Conservation (phyloP, 306 rosid species). For the Calophaca sinica region DNA sequence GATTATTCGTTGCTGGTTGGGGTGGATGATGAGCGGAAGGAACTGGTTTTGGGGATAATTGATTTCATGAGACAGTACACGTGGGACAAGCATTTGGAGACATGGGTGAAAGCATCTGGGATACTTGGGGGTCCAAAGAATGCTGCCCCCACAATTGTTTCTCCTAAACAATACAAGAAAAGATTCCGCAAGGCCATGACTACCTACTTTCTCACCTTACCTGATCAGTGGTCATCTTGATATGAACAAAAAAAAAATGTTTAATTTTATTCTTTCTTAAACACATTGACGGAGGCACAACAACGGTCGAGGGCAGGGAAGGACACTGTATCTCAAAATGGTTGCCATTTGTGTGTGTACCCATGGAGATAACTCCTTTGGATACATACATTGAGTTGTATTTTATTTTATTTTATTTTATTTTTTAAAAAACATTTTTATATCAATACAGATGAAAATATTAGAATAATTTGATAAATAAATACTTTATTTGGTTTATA, state of each 20-base stretch:
- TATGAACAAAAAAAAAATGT: too few relatives aligned
- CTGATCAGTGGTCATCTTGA: conserved; percentile 82
- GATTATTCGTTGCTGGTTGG: conserved; percentile 97
- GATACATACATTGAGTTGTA: neutral
- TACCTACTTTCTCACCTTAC: conserved; percentile 88
- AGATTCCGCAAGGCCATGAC: conserved; percentile 98
- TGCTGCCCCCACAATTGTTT: conserved; percentile 88
- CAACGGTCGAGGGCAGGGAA: too few relatives aligned
- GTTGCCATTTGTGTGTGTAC: conserved; percentile 4
- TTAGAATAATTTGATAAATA: conserved; percentile 2
- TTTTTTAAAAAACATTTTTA: neutral
- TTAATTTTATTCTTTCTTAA: too few relatives aligned
- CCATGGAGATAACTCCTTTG: conserved; percentile 31
- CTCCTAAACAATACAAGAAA: conserved; percentile 94
- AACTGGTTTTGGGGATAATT: conserved; percentile 90
- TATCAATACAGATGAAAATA: conserved; percentile 1
- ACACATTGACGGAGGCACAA: too few relatives aligned
- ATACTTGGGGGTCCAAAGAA: conserved; percentile 92
- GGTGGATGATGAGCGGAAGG: conserved; percentile 88
- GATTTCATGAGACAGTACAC: conserved; percentile 99
- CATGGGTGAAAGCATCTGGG: conserved; percentile 96
- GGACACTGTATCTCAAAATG: neutral
- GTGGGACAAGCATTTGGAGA: conserved; percentile 99
- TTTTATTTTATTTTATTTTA: neutral
- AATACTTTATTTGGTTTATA: neutral